Base-by-base conservation (phyloP, 768 basidiomycete species). In the Pisolithus albus region DNA sequence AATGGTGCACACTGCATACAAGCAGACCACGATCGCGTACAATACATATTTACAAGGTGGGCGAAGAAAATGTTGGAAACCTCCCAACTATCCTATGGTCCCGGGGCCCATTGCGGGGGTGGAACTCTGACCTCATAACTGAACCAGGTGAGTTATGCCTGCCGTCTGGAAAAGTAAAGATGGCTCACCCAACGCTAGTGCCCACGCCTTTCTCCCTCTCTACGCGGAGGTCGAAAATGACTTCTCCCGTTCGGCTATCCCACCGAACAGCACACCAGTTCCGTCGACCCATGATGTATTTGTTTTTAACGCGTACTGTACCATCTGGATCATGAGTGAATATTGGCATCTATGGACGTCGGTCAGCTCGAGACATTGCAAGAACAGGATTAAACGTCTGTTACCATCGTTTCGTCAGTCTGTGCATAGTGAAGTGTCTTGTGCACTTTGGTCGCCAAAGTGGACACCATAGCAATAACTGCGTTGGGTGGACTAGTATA, bases 391-490 rank as follows among this genome's bases (percentile, higher is more conserved):
- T 1, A 1, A 48, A n/a, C 9, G 46, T 16, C 1, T 8, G 26
- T 38, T 66, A 88, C 90, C 90, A 90, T 95, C 10, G 68, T 77
- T 65, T 97, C 94, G 59, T 96, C 95, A 0, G 95, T 98, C 15
- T 85, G 72, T 11, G 74, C 73, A 56, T 82, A 69, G 61, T 94
- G 93, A 59, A 99, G 70, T 1, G 94, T 94, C 66, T 81, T 83
- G 68, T 99, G 95, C 6, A 75, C 79, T 67, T 93, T 92, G 3
- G 75, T 78, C 0, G 88, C 85, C 39, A 95, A 77, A 10, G 81
- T 74, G n/a, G 81, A 81, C 11, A 96, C 91, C 80, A 96, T 77
- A 2, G 75, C 69, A 40, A 94, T 79, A 13, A 94, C 92, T 3
- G 74, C 78, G 49, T 72, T 68, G 0, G 91, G 90, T 13, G 88